Conservation (phyloP, 352 stramenopile genomes). For the Globisporangium carolinianum region DNA sequence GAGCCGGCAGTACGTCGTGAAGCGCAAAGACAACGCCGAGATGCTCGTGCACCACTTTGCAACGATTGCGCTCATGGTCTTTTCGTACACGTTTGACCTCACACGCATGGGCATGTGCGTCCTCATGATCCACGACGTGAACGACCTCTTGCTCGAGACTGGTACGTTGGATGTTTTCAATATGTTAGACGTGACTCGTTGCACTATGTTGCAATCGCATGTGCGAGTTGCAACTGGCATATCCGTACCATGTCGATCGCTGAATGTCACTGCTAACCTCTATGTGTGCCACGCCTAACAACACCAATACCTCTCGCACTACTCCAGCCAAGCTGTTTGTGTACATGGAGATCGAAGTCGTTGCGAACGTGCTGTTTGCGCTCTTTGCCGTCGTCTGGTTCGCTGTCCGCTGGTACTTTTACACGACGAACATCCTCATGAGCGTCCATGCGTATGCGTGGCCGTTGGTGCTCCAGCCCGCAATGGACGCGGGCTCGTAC, state of each 20-base stretch:
- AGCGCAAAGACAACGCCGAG: conserved; percentile 78
- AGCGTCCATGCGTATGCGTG: conserved; percentile 47
- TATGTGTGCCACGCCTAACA: too few species aligned
- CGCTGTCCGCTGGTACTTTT: conserved; percentile 63
- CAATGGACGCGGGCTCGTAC: conserved; percentile 33
- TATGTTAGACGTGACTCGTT: not conserved
- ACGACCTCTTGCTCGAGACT: conserved; percentile 68
- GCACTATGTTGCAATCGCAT: too few species aligned
- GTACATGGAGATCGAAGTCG: conserved; percentile 58
- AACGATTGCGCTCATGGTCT: conserved; percentile 74
- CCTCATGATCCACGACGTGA: conserved; percentile 81
- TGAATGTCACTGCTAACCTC: not conserved
- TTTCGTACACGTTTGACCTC: conserved; percentile 67
- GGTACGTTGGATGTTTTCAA: conserved; percentile 19
- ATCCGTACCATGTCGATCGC: not conserved
- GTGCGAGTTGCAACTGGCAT: too few species aligned
- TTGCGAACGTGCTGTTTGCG: conserved; percentile 66
- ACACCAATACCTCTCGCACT: too few species aligned
- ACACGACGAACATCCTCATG: conserved; percentile 68
- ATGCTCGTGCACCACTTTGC: conserved; percentile 78
- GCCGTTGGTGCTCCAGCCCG: conserved; percentile 40
- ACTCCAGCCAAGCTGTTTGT: conserved; percentile 67
- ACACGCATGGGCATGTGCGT: conserved; percentile 66
- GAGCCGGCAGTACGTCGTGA: conserved; percentile 76
- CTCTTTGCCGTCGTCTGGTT: conserved; percentile 70